A percentile compares a stretch with the other conserved stretches of the same genome.
These are phyloP conservation scores for Colletotrichum tropicale DNA, from an alignment of 2,329 filamentous ascomycete genomes.

Conservation along the genomic window DNA sequence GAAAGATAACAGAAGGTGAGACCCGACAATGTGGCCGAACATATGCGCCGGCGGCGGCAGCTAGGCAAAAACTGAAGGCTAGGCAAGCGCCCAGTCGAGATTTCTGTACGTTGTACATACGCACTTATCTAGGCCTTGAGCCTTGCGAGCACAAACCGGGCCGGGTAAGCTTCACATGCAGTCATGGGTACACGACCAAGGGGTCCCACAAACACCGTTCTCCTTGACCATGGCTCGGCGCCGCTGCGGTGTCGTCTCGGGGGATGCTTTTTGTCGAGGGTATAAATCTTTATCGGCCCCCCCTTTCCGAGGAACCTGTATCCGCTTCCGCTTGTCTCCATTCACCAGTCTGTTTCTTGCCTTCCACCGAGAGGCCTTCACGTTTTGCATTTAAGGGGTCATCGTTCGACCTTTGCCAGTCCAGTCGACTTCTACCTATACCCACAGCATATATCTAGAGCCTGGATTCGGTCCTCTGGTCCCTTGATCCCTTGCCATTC, in stretches of 20 bases:
- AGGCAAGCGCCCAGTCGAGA: slow-evolving; percentile 3
- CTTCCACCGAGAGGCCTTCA: neutral
- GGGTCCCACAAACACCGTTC: neutral
- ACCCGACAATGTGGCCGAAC: neutral
- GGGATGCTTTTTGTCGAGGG: neutral
- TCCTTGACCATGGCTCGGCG: slow-evolving; percentile 1
- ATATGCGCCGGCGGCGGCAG: slow-evolving; percentile 6
- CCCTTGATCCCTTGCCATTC: neutral
- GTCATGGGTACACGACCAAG: neutral
- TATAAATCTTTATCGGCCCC: slow-evolving; percentile 11
- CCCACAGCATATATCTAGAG: neutral
- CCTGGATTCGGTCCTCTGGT: neutral
- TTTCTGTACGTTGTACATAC: neutral
- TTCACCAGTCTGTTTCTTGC: neutral
- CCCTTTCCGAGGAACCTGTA: neutral
- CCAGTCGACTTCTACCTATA: slow-evolving; percentile 12
- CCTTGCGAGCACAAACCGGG: slow-evolving; percentile 3
- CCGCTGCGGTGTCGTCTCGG: slow-evolving; percentile 1
- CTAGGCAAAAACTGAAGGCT: neutral
- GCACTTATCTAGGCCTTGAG: neutral
- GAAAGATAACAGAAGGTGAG: neutral
- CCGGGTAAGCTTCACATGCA: slow-evolving; percentile 11
- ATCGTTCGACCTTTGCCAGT: neutral
- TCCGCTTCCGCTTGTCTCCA: neutral
- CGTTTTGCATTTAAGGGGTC: neutral